phyloP scores from a whole-genome alignment of 768 basidiomycete species.

The Tulasnella sp. region DNA sequence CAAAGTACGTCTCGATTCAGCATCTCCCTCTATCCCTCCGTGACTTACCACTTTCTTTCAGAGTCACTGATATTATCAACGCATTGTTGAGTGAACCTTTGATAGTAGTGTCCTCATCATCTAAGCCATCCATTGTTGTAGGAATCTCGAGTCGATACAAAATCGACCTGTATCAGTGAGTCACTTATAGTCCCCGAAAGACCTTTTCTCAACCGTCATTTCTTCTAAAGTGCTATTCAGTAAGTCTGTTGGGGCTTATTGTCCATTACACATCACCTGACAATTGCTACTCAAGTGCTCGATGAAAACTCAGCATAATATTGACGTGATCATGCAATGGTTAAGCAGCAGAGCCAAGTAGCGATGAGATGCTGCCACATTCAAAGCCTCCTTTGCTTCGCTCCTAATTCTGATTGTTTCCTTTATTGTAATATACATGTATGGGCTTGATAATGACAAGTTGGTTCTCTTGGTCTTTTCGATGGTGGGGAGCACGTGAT shows the following conservation, averaged over 20 bases:
- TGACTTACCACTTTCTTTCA: no score
- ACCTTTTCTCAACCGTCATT: neutral
- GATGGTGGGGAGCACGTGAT: no score
- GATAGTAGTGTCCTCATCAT: neutral
- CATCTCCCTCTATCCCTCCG: no score
- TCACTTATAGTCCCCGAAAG: slow-evolving; percentile 16
- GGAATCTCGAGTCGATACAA: slow-evolving; percentile 66
- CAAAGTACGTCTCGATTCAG: no score
- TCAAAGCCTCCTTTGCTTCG: no score
- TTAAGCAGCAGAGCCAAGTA: slow-evolving; percentile 56
- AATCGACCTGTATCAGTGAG: slow-evolving; percentile 77
- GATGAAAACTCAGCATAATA: slow-evolving; percentile 90
- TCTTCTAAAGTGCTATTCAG: slow-evolving; percentile 57
- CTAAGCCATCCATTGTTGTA: slow-evolving; percentile 21
- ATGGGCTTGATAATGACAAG: no score
- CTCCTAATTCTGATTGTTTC: no score
- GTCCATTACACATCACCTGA: neutral
- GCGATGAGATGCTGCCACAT: no score
- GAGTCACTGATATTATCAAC: slow-evolving; percentile 72
- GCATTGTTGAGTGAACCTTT: slow-evolving; percentile 41
- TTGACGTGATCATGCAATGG: slow-evolving; percentile 87
- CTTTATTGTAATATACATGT: no score
- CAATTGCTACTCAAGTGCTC: slow-evolving; percentile 50
- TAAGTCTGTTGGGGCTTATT: slow-evolving; percentile 26
- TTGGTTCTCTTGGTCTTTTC: no score